Evolutionary conservation across 805 yeast genomes (phyloP), one percentile per base, ranked within the genome.

Genomic region (Cyberlindnera bimundalis): DNA sequence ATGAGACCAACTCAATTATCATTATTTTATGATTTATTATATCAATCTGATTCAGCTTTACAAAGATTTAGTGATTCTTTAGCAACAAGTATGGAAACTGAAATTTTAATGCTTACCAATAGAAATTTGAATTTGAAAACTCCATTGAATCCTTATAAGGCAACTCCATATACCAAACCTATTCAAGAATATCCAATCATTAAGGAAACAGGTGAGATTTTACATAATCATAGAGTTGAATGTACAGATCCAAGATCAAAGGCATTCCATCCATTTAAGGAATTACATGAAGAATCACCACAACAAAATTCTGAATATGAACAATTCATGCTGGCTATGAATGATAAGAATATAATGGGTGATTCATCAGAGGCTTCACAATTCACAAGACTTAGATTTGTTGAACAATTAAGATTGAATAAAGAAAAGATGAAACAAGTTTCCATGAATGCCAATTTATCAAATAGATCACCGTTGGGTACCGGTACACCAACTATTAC

Each of bases 231-330:
- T 61, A 62, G 79, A 54, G 44, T 64, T 35, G 62, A 74, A 60
- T 59, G 65, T 15, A 33, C 48, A 29, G 59, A 42, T 58, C 68
- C 60, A 20, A 55, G 60, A 11, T 60, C 70, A 4, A 65, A 65
- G 46, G 68, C 68, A 19, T 59, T 68, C 26, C 67, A 67, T 13
- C 73, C 74, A 5, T 67, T 53, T 47, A 65, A 71, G 26, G 73
- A 68, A 39, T 70, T 81, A 33, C 88, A 81, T 52, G 89, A 81
- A 55, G 88, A 83, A 48, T 39, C 45, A 15, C 77, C 80, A 28
- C 96, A 88, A 58, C 84, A 84, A 52, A 76, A 81, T 42, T 79
- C 90, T 2, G 95, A 88, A 49, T 88, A 85, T 65, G 98, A 93
- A 61, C 95, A 87, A 57, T 69, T 89, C 58, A 91, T 91, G 98